Percentiles rank a stretch among this genome's conserved stretches.
Evolutionary conservation across 495 filamentous ascomycete genomes (phyloP).

Genomic region (Trichoderma orchidacearum): DNA sequence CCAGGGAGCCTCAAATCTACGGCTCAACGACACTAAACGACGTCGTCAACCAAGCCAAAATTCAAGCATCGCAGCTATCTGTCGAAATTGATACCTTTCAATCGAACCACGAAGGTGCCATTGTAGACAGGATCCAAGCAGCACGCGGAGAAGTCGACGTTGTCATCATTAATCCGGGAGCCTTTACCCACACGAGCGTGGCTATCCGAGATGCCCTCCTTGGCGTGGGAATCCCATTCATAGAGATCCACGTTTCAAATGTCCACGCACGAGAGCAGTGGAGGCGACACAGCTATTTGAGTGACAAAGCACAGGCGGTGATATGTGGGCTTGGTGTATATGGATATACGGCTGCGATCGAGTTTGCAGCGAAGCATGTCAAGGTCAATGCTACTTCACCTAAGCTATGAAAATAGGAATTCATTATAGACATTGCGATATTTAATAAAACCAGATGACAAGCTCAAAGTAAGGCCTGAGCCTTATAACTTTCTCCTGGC

Average conservation of each 20-base stretch:
- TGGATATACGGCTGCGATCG: conserved; percentile 58
- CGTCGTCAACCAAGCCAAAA: conserved; percentile 17
- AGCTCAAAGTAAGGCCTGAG: neutral
- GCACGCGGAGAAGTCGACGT: conserved; percentile 37
- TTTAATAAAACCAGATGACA: neutral
- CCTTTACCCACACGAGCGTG: conserved; percentile 54
- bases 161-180: conserved; percentile 59
- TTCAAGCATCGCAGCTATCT: conserved; percentile 9
- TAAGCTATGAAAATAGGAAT: neutral
- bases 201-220: conserved; percentile 54
- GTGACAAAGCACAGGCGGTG: conserved; percentile 55
- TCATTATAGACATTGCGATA: neutral
- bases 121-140: conserved; percentile 46
- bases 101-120: conserved; percentile 47
- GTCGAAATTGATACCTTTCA: neutral
- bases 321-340: conserved; percentile 54
- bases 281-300: conserved; percentile 51
- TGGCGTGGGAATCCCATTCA: conserved; percentile 50
- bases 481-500: neutral
- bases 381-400: conserved; percentile 13
- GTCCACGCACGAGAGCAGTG: conserved; percentile 52
- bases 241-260: conserved; percentile 60
- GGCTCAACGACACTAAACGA: conserved; percentile 48
- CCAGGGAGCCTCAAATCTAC: conserved; percentile 58
- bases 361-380: conserved; percentile 39